Conservation (phyloP, 345 rosid genomes). For the Physaria fendleri region DNA sequence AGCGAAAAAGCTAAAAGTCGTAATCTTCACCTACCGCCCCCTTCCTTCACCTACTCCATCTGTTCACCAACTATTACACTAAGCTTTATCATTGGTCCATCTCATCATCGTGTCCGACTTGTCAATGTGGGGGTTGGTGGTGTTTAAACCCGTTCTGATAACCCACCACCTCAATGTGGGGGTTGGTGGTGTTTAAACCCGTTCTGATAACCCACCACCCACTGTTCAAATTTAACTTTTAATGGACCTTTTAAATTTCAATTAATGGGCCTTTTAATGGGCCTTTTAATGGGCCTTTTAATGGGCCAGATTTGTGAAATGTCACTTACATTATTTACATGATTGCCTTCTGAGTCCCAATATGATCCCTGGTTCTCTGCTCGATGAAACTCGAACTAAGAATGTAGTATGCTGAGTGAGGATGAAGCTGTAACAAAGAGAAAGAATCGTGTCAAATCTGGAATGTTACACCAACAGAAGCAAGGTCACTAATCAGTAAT, state of each 20-base stretch:
- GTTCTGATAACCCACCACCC: no score
- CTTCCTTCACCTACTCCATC: conserved; percentile 21
- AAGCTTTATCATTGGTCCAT: no score
- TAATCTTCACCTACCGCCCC: conserved; percentile 30
- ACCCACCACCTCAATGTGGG: no score
- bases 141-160: no score
- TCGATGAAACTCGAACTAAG: conserved; percentile 78
- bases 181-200: no score
- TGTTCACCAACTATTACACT: conserved; percentile 21
- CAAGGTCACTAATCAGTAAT: conserved; percentile 11
- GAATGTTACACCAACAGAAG: conserved; percentile 31
- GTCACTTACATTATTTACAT: conserved; percentile 51
- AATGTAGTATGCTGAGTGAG: conserved; percentile 72
- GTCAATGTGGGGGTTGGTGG: no score
- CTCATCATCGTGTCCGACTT: no score
- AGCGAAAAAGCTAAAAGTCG: not conserved
- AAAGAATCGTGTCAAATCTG: not conserved
- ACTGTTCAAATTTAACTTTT: no score
- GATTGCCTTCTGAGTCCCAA: conserved; percentile 91
- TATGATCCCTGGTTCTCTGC: conserved; percentile 68
- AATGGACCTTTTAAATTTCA: no score
- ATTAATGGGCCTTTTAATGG: no score
- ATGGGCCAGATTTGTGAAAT: not conserved
- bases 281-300: no score
- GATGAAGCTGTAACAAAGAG: conserved; percentile 63